Evolutionary conservation across 345 rosid genomes (phyloP).

Genomic region (Salix arbutifolia): DNA sequence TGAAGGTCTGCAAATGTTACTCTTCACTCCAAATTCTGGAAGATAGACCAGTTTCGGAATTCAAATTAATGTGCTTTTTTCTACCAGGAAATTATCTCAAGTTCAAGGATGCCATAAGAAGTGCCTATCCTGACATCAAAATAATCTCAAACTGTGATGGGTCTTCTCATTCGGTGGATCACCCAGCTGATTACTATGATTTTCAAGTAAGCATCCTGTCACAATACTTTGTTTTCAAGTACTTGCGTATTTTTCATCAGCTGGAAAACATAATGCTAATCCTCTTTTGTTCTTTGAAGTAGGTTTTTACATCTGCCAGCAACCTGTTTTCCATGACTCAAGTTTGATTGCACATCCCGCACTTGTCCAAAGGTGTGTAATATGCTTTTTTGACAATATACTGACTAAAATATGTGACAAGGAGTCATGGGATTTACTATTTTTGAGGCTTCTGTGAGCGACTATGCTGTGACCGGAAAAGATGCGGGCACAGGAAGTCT

Average conservation of each 20-base stretch:
- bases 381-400: neutral
- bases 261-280: neutral
- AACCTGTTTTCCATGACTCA: slow-evolving; percentile 59
- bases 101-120: slow-evolving; percentile 70
- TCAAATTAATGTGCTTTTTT: slow-evolving; percentile 7
- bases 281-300: slow-evolving; percentile 10
- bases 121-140: slow-evolving; percentile 78
- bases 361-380: slow-evolving; percentile 71
- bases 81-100: slow-evolving; percentile 82
- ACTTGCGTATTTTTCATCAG: neutral
- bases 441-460: slow-evolving; percentile 87
- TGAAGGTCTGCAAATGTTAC: neutral
- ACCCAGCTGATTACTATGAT: slow-evolving; percentile 85
- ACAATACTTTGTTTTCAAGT: neutral
- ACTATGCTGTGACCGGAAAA: slow-evolving; percentile 81
- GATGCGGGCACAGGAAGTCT: slow-evolving; percentile 92
- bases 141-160: slow-evolving; percentile 94
- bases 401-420: neutral
- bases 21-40: neutral
- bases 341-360: slow-evolving; percentile 64
- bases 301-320: slow-evolving; percentile 72
- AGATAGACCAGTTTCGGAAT: neutral
- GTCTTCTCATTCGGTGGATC: slow-evolving; percentile 63
- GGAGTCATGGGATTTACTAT: slow-evolving; percentile 1
- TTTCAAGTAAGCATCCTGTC: slow-evolving; percentile 50